Percentiles rank a stretch among this genome's conserved stretches.
These are phyloP conservation scores for Microbotryum saponariae DNA, from an alignment of 1,284 basidiomycete species.

Conservation along the genomic window DNA sequence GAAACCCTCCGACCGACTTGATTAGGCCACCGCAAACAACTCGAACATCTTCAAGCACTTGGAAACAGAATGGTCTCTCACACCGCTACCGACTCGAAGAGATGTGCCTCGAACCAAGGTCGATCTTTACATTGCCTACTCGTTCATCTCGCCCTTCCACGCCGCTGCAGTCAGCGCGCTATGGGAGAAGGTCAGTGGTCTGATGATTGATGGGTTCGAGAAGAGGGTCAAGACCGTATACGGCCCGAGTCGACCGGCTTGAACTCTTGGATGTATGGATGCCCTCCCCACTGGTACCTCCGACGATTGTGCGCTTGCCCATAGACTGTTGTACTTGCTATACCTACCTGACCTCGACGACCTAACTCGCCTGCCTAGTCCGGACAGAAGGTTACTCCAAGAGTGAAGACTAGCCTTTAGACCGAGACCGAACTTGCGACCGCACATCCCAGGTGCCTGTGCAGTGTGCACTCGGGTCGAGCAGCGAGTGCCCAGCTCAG, in stretches of 20 bases:
- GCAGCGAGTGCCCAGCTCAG: no score
- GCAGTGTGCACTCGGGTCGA: no score
- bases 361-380: no score
- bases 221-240: conserved; percentile 18
- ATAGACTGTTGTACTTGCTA: no score
- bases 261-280: no score
- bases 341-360: no score
- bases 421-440: no score
- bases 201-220: conserved; percentile 91
- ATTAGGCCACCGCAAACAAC: conserved; percentile 67
- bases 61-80: conserved; percentile 56
- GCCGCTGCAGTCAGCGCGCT: conserved; percentile 71
- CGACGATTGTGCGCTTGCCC: no score
- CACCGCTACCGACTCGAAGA: conserved; percentile 15
- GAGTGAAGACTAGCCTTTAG: no score
- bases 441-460: no score
- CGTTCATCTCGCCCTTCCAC: conserved; percentile 79
- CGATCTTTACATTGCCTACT: conserved; percentile 55
- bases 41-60: conserved; percentile 81
- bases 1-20: not conserved
- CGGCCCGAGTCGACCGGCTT: not conserved
- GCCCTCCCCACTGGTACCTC: no score
- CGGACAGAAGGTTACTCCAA: no score
- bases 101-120: conserved; percentile 28
- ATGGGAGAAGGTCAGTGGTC: conserved; percentile 73